Conservation (phyloP, 257 asterid species). For the Jaltomata sinuosa region DNA sequence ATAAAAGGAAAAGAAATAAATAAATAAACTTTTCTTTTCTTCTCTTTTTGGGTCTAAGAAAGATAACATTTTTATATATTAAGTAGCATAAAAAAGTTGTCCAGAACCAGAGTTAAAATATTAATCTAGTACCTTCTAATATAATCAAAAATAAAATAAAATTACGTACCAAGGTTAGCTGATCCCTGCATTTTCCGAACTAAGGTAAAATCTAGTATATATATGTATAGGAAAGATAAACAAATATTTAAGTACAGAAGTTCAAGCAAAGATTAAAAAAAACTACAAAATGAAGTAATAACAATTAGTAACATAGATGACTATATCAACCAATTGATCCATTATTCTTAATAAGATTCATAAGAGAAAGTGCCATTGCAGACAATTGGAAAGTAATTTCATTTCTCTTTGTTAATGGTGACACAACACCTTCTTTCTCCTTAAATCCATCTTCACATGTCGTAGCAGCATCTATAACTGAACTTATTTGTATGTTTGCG, state of each 20-base stretch:
- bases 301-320: neutral
- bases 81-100: neutral
- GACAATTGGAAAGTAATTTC: conserved; percentile 35
- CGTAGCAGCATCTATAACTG: conserved; percentile 48
- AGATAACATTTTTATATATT: too few relatives aligned
- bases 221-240: neutral
- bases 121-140: too few relatives aligned
- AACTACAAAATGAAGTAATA: neutral
- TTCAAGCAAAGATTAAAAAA: neutral
- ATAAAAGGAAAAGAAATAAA: too few relatives aligned
- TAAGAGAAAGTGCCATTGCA: conserved; percentile 39
- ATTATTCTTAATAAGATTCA: conserved; percentile 23
- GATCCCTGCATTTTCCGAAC: neutral
- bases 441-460: conserved; percentile 64
- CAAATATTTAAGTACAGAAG: neutral
- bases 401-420: conserved; percentile 51
- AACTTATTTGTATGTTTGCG: conserved; percentile 37
- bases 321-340: conserved; percentile 9
- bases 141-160: too few relatives aligned
- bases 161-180: neutral
- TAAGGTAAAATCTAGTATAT: neutral
- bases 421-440: conserved; percentile 37
- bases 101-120: too few relatives aligned
- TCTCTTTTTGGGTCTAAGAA: too few relatives aligned
- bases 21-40: too few relatives aligned